A percentile compares a stretch with the other conserved stretches of the same genome.
phyloP scores from a whole-genome alignment of 2,329 filamentous ascomycete species.

The Lachnellula cervina region DNA sequence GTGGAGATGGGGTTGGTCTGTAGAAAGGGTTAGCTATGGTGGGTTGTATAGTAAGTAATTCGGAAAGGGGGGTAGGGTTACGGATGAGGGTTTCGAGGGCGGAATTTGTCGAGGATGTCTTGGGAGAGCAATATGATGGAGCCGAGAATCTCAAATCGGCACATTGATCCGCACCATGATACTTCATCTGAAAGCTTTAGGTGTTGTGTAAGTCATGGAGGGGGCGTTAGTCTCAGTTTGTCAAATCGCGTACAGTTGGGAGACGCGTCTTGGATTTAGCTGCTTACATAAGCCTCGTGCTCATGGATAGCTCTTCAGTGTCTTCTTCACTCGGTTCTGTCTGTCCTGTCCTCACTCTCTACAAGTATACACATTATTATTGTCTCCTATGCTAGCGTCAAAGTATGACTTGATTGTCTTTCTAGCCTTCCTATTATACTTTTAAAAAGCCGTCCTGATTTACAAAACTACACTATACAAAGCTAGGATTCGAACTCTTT shows the following conservation, averaged over 20 bases:
- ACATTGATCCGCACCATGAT: constrained; percentile 26
- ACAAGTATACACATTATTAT: no score
- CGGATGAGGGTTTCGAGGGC: constrained; percentile 7
- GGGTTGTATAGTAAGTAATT: not conserved
- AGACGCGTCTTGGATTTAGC: not conserved
- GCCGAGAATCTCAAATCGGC: constrained; percentile 31
- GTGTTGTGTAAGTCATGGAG: not conserved
- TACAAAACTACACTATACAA: no score
- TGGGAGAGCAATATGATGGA: constrained; percentile 26
- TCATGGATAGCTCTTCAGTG: no score
- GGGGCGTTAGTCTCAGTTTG: not conserved
- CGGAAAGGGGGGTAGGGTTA: not conserved
- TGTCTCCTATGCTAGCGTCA: no score
- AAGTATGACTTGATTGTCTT: no score
- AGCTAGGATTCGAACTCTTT: no score
- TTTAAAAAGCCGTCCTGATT: no score
- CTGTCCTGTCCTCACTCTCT: no score
- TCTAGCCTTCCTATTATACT: no score
- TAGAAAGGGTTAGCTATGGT: constrained; percentile 1
- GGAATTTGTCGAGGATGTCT: constrained; percentile 20
- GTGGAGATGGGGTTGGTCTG: constrained; percentile 7
- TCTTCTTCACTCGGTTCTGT: no score
- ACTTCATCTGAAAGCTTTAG: not conserved
- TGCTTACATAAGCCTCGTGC: no score
- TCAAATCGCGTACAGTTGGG: not conserved